Base-by-base conservation (phyloP, 306 rosid species). In the Nissolia schottii region DNA sequence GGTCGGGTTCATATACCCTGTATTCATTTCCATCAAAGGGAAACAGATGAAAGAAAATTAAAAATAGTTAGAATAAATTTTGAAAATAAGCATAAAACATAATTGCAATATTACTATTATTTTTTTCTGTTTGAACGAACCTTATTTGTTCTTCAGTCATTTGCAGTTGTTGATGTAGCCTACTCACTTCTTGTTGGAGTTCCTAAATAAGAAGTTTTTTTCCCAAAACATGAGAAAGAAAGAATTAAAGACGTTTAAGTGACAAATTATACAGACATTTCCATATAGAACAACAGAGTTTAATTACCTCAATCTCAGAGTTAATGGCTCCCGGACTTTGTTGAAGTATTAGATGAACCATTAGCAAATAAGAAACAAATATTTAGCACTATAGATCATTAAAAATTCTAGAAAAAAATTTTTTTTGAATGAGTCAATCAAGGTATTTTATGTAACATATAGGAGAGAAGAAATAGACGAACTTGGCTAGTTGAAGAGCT, bases 91-190 rank as follows among this genome's bases (percentile, higher is more conserved):
- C 9, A 37, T 14, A 37, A 37, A 37, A 37, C 3, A 43, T 43
- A 13, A 13, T 2, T 13, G 6, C 20, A 19, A 27, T 49, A 22
- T 31, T 41, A n/a, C 14, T 41, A 14, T 18, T 14, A 5, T 45
- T n/a, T n/a, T n/a, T n/a, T n/a, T n/a, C n/a, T n/a, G n/a, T 64
- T 0, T 67, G 1, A 40, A 34, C 28, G 4, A 64, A 93, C 98
- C 98, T 85, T 63, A 93, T 68, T n/a, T 87, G 96, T 56, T 89
- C 92, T 67, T 93, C 94, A 0, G 85, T 85, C 74, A 89, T 83
- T 81, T 91, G 97, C 74, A 90, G 86, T 55, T 89, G 92, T 48
- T 93, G 97, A 38, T 86, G 90, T 61, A 91, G 46, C n/a, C 85
- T 77, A 48, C 60, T 74, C 58, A 89, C 79, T 80, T 91, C 92